Evolutionary conservation across 1,284 basidiomycete species (phyloP), one percentile per base, ranked within the genome.

Genomic region (Trichosporon coremiiforme): DNA sequence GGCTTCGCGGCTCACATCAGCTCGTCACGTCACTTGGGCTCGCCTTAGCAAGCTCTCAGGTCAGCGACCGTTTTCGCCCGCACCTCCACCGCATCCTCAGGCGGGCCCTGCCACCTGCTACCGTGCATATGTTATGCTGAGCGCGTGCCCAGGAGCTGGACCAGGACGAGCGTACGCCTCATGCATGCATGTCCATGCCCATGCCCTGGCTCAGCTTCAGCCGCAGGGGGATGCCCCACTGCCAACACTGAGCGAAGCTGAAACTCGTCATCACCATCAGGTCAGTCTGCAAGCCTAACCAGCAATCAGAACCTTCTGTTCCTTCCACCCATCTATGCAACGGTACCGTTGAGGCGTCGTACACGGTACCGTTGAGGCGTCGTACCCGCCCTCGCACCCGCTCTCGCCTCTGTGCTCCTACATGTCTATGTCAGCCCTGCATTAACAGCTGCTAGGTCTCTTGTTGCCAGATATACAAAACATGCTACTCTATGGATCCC

Each of bases 61-160:
- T 29, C 55, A 60, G 25, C 8, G 3, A 25, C 50, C 55, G 57
- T 62, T 62, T 62, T 62, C 57, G 5, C 22, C 57, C 57, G 57
- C 31, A 31, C 57, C 57, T 62, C 57, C 29, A n/a, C 29, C 57
- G 17, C 15, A 6, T 7, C 17, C 4, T 10, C 6, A 1, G 6
- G 41, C 41, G 41, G 41, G 17, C 41, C 41, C 41, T 45, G 17
- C 41, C 41, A 45, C 41, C 41, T 22, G 50, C 50, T 9, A 20
- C 50, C 50, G 50, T 53, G 50, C 41, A 17, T 7, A 3, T 1
- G 1, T 25, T 4, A 2, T 38, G 41, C 41, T 15, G 38, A 45
- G 41, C 41, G 41, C 41, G 41, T 45, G 41, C 17, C 41, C 41
- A 45, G 41, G n/a, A 7, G 17, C 41, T 45, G 17, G 41, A 15